These are phyloP conservation scores for Perkinsus olseni DNA, from an alignment of 169 alveolate genomes.

Conservation along the genomic window DNA sequence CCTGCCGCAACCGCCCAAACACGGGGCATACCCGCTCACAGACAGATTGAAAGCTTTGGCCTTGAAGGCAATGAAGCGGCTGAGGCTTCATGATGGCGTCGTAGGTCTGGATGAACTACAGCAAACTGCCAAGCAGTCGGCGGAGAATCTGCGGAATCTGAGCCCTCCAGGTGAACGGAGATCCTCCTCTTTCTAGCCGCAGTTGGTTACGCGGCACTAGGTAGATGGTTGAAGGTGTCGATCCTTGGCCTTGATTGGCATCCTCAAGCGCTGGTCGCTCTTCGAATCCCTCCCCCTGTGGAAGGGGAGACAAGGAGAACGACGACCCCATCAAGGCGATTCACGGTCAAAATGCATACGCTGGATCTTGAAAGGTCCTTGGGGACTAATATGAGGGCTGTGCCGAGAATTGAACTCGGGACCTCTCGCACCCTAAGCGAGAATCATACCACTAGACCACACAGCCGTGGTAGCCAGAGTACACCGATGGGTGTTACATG, in stretches of 20 bases:
- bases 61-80: not conserved
- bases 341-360: not conserved
- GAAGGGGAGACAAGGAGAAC: not conserved
- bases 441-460: conserved; percentile 96
- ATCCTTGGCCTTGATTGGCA: not conserved
- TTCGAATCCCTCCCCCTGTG: not conserved
- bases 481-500: not conserved
- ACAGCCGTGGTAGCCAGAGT: conserved; percentile 13
- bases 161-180: too few relatives aligned
- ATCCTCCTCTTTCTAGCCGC: not conserved
- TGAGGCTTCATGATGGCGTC: not conserved
- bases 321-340: not conserved
- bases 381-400: conserved; percentile 53
- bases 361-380: not conserved
- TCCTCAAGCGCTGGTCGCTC: not conserved
- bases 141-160: not conserved
- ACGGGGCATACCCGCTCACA: not conserved
- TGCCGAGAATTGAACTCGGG: conserved; percentile 98
- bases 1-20: too few relatives aligned
- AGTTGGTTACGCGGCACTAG: not conserved
- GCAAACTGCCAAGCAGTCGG: not conserved
- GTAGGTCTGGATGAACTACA: not conserved
- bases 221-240: not conserved
- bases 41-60: not conserved
- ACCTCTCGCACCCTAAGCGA: conserved; percentile 99